Percentiles rank a stretch among this genome's conserved stretches.
Evolutionary conservation across 2,329 filamentous ascomycete genomes (phyloP).

Genomic region (Gyromitra esculenta): DNA sequence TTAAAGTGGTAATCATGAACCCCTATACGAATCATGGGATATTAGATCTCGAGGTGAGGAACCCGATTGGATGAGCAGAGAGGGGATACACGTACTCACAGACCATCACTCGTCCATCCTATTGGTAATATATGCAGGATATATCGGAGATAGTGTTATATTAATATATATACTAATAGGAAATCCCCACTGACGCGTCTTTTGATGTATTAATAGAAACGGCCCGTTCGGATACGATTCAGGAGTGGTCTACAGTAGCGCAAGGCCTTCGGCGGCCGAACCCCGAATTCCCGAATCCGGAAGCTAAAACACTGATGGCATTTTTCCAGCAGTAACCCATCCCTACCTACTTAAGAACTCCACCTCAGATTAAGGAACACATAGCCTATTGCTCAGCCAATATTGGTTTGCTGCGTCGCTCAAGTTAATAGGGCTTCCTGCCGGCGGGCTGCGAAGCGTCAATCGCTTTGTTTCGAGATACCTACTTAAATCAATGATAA

Average conservation of each 20-base stretch:
- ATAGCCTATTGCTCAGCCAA: not conserved
- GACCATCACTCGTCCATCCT: not conserved
- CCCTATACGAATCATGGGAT: not conserved
- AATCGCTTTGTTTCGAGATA: not conserved
- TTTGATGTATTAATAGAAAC: not conserved
- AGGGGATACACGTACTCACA: not conserved
- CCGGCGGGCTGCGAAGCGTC: not conserved
- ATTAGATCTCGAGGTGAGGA: not conserved
- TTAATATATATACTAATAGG: not conserved
- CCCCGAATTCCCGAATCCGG: not conserved
- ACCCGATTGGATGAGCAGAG: not conserved
- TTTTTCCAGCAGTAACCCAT: too few relatives aligned
- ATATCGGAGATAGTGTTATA: not conserved
- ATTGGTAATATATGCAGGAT: not conserved
- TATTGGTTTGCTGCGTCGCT: not conserved
- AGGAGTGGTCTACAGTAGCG: not conserved
- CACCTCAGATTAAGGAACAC: not conserved
- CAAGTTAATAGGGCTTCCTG: not conserved
- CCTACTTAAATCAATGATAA: slow-evolving; percentile 4
- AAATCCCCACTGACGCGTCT: not conserved
- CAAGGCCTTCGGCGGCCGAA: not conserved
- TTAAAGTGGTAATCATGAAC: not conserved
- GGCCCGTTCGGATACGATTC: not conserved
- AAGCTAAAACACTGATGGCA: slow-evolving; percentile 1
- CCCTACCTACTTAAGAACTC: too few relatives aligned